Evolutionary conservation across 106 monocot species (phyloP).

Genomic region (Chionographis japonica): DNA sequence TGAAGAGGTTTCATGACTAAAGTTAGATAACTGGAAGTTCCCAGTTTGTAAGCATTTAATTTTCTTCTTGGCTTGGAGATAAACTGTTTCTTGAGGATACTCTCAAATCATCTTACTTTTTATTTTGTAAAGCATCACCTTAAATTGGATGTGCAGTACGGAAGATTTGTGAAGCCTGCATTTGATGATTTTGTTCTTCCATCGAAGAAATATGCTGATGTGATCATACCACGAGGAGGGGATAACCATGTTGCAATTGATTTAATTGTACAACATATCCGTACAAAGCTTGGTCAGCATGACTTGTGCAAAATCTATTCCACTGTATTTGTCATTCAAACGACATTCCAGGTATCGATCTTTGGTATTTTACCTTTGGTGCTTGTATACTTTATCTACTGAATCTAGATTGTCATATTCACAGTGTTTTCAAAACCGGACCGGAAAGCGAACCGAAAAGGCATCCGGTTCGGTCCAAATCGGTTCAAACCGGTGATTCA

Average conservation of each 20-base stretch:
- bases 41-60: too few relatives aligned
- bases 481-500: too few relatives aligned
- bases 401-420: too few relatives aligned
- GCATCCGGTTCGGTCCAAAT: too few relatives aligned
- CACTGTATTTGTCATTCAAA: slow-evolving; percentile 74
- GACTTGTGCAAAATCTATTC: slow-evolving; percentile 91
- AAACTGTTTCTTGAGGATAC: too few relatives aligned
- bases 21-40: too few relatives aligned
- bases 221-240: slow-evolving; percentile 94
- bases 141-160: slow-evolving; percentile 44
- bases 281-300: slow-evolving; percentile 89
- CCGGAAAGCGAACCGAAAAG: too few relatives aligned
- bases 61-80: too few relatives aligned
- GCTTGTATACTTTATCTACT: not conserved
- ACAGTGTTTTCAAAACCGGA: too few relatives aligned
- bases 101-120: too few relatives aligned
- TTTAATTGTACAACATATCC: slow-evolving; percentile 92
- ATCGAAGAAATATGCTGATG: slow-evolving; percentile 97
- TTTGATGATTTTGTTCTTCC: slow-evolving; percentile 96
- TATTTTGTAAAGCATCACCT: too few relatives aligned
- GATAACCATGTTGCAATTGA: slow-evolving; percentile 95
- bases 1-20: too few relatives aligned
- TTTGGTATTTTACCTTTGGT: not conserved
- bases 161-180: slow-evolving; percentile 91
- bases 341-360: slow-evolving; percentile 81